These are phyloP conservation scores for Biscogniauxia mediterranea DNA, from an alignment of 2,329 filamentous ascomycete species.

Conservation along the genomic window DNA sequence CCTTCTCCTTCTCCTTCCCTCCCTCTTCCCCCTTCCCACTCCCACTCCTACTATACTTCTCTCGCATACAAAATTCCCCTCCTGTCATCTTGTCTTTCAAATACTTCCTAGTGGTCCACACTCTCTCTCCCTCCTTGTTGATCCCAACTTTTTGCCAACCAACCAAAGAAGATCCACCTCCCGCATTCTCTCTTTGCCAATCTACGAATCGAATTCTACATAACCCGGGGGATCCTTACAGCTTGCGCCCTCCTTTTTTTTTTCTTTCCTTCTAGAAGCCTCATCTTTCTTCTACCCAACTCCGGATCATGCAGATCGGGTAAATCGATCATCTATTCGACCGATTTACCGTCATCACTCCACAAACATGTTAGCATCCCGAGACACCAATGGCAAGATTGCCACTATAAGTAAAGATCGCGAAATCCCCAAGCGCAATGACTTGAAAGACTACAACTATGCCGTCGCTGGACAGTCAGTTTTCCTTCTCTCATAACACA, in stretches of 20 bases:
- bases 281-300: not conserved
- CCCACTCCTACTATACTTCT: too few relatives aligned
- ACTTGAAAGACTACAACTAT: constrained; percentile 68
- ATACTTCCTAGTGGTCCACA: not conserved
- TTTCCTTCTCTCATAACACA: constrained; percentile 3
- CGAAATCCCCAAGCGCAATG: constrained; percentile 55
- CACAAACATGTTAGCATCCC: constrained; percentile 21
- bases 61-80: not conserved
- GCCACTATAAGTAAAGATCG: constrained; percentile 22
- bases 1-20: too few relatives aligned
- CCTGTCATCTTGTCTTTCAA: not conserved
- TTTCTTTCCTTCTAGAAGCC: not conserved
- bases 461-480: constrained; percentile 85
- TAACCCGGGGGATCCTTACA: not conserved
- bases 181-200: constrained; percentile 8
- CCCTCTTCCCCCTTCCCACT: too few relatives aligned
- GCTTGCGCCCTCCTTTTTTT: not conserved
- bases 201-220: not conserved
- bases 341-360: constrained; percentile 5
- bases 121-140: not conserved
- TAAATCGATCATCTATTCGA: constrained; percentile 1
- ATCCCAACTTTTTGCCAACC: not conserved
- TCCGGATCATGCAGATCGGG: not conserved
- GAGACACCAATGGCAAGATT: constrained; percentile 24
- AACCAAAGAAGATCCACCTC: constrained; percentile 10